phyloP scores from a whole-genome alignment of 2,329 filamentous ascomycete genomes.

The Apiospora phragmitis region DNA sequence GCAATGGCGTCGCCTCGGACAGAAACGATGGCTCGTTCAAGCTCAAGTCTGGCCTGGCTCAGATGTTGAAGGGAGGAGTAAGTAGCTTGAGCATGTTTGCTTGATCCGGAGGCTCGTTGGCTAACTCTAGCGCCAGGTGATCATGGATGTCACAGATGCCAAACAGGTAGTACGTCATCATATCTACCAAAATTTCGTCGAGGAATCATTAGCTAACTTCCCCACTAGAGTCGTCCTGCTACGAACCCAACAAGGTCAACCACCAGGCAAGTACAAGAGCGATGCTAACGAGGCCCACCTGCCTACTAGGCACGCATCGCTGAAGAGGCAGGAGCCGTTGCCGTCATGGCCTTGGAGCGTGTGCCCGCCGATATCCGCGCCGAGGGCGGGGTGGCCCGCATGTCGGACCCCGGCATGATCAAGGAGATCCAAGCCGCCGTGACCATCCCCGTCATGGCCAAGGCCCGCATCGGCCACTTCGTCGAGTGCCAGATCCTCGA shows the following conservation, averaged over 20 bases:
- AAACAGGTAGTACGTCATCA: neutral
- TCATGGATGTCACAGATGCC: constrained; percentile 97
- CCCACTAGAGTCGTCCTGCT: neutral
- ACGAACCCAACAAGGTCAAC: neutral
- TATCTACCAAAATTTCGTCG: neutral
- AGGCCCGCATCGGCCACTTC: constrained; percentile 95
- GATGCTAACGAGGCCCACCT: constrained; percentile 28
- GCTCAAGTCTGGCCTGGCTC: constrained; percentile 91
- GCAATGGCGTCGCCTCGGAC: constrained; percentile 19
- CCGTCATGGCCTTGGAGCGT: constrained; percentile 98
- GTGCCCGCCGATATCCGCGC: constrained; percentile 94
- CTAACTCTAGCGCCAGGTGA: constrained; percentile 47
- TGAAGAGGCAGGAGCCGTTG: constrained; percentile 91
- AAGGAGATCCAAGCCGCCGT: constrained; percentile 92
- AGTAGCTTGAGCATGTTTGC: neutral
- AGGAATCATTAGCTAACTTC: neutral
- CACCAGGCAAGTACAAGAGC: neutral
- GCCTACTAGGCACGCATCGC: constrained; percentile 87
- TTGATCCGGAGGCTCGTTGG: neutral
- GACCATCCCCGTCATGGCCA: constrained; percentile 98
- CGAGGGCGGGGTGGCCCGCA: constrained; percentile 91
- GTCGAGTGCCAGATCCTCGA: constrained; percentile 99
- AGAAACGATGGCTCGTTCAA: constrained; percentile 62
- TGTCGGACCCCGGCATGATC: constrained; percentile 95
- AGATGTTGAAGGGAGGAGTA: constrained; percentile 96